Conservation (phyloP, 2,329 filamentous ascomycete species). For the Xylaria sp. region DNA sequence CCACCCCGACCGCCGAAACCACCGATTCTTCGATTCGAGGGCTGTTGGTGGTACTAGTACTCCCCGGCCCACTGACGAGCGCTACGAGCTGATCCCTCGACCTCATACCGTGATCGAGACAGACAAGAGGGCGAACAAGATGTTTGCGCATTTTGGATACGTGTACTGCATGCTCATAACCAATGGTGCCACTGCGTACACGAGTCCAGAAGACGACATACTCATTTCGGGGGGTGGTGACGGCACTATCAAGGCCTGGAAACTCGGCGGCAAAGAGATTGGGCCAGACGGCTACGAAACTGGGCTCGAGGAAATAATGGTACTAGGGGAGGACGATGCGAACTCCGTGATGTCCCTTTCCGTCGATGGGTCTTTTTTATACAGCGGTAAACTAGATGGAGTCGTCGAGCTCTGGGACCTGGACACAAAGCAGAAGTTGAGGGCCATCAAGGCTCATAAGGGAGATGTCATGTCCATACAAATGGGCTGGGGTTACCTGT, state of each 20-base stretch:
- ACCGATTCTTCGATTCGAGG: conserved; percentile 91
- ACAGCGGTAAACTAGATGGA: conserved; percentile 85
- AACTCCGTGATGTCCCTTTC: conserved; percentile 77
- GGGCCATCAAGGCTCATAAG: conserved; percentile 80
- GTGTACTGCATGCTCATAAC: conserved; percentile 95
- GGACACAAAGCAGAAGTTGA: conserved; percentile 87
- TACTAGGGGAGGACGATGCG: conserved; percentile 64
- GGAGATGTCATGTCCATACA: conserved; percentile 86
- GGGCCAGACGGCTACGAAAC: conserved; percentile 60
- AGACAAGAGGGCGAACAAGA: conserved; percentile 76
- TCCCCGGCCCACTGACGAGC: conserved; percentile 69
- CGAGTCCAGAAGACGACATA: conserved; percentile 77
- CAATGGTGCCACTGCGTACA: conserved; percentile 68
- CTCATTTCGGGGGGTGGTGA: conserved; percentile 92
- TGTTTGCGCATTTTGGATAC: conserved; percentile 95
- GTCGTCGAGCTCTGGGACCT: conserved; percentile 96
- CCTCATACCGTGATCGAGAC: conserved; percentile 74
- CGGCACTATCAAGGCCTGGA: conserved; percentile 94
- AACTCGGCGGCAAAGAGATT: conserved; percentile 56
- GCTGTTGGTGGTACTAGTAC: conserved; percentile 83
- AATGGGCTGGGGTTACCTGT: conserved; percentile 83
- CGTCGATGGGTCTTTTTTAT: conserved; percentile 89
- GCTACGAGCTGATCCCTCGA: conserved; percentile 59
- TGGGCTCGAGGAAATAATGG: conserved; percentile 72
- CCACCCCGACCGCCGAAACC: conserved; percentile 77